phyloP scores from a whole-genome alignment of 768 basidiomycete genomes.

The Leucosporidium yakuticum region DNA sequence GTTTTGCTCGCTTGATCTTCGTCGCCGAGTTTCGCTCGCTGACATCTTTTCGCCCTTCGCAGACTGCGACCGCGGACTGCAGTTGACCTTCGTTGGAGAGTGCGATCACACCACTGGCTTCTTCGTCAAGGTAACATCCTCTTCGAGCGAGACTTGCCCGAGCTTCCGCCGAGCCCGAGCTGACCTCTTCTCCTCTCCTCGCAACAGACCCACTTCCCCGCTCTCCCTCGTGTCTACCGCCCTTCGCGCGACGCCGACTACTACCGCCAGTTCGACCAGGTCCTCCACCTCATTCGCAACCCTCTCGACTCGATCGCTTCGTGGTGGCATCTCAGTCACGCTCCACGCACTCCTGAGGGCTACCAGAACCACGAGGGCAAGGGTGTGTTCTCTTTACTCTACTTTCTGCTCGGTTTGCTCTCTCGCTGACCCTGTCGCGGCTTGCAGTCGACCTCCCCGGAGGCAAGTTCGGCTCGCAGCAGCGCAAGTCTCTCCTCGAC shows the following conservation, averaged over 20 bases:
- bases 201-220: constrained; percentile 18
- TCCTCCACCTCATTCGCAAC: constrained; percentile 23
- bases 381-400: too few relatives aligned
- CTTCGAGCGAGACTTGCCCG: too few relatives aligned
- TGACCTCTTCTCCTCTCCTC: not conserved
- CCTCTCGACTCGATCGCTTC: constrained; percentile 22
- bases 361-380: constrained; percentile 17
- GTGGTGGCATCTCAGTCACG: constrained; percentile 17
- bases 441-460: not conserved
- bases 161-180: not conserved
- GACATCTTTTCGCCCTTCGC: not conserved
- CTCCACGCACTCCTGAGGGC: constrained; percentile 6
- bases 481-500: not conserved
- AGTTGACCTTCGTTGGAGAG: constrained; percentile 20
- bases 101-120: constrained; percentile 7
- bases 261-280: constrained; percentile 11
- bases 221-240: not conserved
- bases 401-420: not conserved
- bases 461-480: not conserved
- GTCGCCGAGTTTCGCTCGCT: not conserved
- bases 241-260: not conserved
- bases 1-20: not conserved
- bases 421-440: not conserved
- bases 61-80: constrained; percentile 14
- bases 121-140: constrained; percentile 17